Evolutionary conservation across 179 eudicot genomes (phyloP).

Genomic region (Carnegiea gigantea): DNA sequence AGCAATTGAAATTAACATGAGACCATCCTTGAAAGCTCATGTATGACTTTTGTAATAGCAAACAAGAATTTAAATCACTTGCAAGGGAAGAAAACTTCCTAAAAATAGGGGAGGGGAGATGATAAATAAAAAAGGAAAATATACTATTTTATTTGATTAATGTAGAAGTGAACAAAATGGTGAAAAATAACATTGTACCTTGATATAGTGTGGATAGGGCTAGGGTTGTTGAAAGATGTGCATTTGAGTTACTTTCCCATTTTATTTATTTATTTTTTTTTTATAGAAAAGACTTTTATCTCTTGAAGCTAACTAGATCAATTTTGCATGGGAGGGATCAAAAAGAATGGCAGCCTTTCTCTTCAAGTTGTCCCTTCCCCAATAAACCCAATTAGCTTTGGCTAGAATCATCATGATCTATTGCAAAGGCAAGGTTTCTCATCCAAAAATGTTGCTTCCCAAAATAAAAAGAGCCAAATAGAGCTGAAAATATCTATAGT

Average conservation of each 20-base stretch:
- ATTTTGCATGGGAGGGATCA: conserved; percentile 11
- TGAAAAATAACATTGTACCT: neutral
- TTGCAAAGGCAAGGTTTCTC: no score
- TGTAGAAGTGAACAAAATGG: conserved; percentile 20
- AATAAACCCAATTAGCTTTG: neutral
- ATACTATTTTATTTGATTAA: conserved; percentile 4
- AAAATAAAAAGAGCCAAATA: neutral
- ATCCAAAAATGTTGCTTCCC: neutral
- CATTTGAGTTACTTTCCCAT: conserved; percentile 9
- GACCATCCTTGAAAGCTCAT: conserved; percentile 17
- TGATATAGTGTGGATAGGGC: conserved; percentile 13
- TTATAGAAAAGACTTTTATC: conserved; percentile 8
- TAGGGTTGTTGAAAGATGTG: conserved; percentile 30
- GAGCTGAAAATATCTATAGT: neutral
- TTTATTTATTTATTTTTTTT: neutral
- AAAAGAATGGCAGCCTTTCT: conserved; percentile 35
- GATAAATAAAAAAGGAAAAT: conserved; percentile 2
- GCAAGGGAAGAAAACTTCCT: conserved; percentile 36
- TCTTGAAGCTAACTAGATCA: conserved; percentile 2
- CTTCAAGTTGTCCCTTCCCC: conserved; percentile 18
- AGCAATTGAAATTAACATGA: conserved; percentile 15
- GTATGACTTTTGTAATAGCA: conserved; percentile 27
- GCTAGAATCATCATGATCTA: no score
- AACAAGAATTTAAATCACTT: conserved; percentile 27
- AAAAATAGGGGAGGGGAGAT: conserved; percentile 18